Base-by-base conservation (phyloP, 2,329 filamentous ascomycete species). In the Phaeomoniella chlamydospora region DNA sequence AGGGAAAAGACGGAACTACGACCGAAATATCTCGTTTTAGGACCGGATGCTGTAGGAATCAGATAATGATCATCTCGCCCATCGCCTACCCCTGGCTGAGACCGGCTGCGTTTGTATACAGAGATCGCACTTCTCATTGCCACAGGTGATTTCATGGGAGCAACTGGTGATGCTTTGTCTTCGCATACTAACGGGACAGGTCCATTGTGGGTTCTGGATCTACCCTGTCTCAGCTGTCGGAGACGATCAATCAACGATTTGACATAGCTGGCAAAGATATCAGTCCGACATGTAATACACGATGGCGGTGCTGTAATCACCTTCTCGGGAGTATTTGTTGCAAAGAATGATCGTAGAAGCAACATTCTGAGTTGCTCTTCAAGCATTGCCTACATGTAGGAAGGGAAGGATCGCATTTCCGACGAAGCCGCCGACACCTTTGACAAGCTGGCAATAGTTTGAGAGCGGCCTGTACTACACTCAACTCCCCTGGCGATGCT, bases 311-410 rank as follows among this genome's bases (percentile, higher is more conserved):
- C 22, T 9, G n/a, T 26, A 26, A 6, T 30, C 31, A 40, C 38
- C 35, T 35, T 17, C 38, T 22, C n/a, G 38, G 38, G 5, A 37
- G 35, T 1, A 37, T 31, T 19, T 40, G 35, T 22, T 40, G 18
- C 16, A 37, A 30, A 5, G 37, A 29, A 32, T 41, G 39, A 14
- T 41, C 39, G 16, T 33, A 41, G 22, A 41, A 38, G n/a, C 34
- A 16, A 18, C 39, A 41, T 33, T 41, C 39, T 15, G 22, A 36
- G 3, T 32, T 32, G 4, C 36, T 36, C 22, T 37, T 41, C 17
- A 31, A 16, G 37, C 39, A 41, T 4, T 34, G 39, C 12, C 29
- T 31, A 26, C 36, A 37, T 15, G 29, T 19, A 14, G 36, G 36
- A 14, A 37, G 15, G 14, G 17, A 31, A 17, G 37, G 35, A 26